A percentile compares a stretch with the other conserved stretches of the same genome.
phyloP scores from a whole-genome alignment of 371 early-diverging fungal genomes.

The Dichotomocladium elegans region DNA sequence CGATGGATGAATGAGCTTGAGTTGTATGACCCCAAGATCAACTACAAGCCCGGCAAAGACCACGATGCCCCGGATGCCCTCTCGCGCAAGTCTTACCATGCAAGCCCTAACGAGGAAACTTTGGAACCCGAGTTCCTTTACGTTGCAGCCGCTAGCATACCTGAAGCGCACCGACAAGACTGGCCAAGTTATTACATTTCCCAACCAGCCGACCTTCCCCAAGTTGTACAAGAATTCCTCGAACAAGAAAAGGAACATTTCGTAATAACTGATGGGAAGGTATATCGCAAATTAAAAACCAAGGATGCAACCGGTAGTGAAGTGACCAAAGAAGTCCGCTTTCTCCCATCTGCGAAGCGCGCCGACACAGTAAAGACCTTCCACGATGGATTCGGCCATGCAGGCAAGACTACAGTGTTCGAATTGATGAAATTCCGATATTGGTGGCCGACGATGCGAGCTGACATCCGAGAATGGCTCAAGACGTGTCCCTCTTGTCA shows the following conservation, averaged over 20 bases:
- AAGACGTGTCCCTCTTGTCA: constrained; percentile 10
- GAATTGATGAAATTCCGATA: constrained; percentile 11
- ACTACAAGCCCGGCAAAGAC: constrained; percentile 19
- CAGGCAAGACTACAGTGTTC: constrained; percentile 10
- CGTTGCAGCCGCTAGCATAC: no score
- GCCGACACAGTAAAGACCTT: constrained; percentile 10
- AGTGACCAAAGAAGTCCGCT: neutral
- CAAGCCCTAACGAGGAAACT: no score
- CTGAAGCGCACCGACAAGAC: neutral
- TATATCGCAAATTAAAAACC: neutral
- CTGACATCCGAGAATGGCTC: constrained; percentile 8
- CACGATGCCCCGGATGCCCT: constrained; percentile 21
- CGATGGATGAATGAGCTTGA: constrained; percentile 17
- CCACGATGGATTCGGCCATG: constrained; percentile 21
- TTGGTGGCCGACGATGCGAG: constrained; percentile 28
- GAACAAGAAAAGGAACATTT: neutral
- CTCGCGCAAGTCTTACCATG: constrained; percentile 4
- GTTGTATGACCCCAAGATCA: constrained; percentile 11
- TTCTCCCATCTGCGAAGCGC: neutral
- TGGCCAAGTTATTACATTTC: neutral
- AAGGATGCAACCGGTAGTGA: neutral
- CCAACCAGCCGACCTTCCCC: neutral
- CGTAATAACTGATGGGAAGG: neutral
- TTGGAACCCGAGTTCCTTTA: no score
- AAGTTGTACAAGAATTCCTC: neutral